phyloP scores from a whole-genome alignment of 1,284 basidiomycete species.

The Moniliella sp. region DNA sequence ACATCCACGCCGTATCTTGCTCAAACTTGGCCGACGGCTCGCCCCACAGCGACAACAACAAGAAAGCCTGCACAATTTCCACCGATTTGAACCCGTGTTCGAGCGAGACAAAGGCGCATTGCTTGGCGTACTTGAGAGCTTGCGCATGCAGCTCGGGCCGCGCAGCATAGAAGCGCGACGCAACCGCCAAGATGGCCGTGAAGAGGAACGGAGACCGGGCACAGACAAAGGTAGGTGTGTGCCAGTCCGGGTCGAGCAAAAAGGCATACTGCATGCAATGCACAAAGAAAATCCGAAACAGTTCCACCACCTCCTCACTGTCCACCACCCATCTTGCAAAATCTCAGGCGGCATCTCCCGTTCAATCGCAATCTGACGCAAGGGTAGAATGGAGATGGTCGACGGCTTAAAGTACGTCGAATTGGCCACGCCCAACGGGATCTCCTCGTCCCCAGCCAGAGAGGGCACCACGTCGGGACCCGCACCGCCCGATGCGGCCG shows the following conservation, averaged over 20 bases:
- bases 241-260: conserved; percentile 30
- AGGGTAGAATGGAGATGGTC: conserved; percentile 34
- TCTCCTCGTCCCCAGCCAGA: not conserved
- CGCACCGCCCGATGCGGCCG: not conserved
- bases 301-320: conserved; percentile 55
- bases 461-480: too few relatives aligned
- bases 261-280: conserved; percentile 34
- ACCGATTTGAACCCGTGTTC: conserved; percentile 69
- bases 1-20: conserved; percentile 72
- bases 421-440: conserved; percentile 56
- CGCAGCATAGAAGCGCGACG: conserved; percentile 65
- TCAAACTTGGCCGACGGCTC: conserved; percentile 46
- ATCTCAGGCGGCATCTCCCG: conserved; percentile 63
- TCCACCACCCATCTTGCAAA: conserved; percentile 57
- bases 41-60: conserved; percentile 34
- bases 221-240: conserved; percentile 29
- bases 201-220: conserved; percentile 29
- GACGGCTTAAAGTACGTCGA: conserved; percentile 85
- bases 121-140: conserved; percentile 61
- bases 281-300: conserved; percentile 65
- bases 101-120: conserved; percentile 53
- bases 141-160: conserved; percentile 62
- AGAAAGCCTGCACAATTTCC: conserved; percentile 41
- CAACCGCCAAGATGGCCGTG: conserved; percentile 58
- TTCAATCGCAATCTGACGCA: conserved; percentile 67